Evolutionary conservation across 2,329 filamentous ascomycete species (phyloP).

Genomic region (Venturiaceae sp.): DNA sequence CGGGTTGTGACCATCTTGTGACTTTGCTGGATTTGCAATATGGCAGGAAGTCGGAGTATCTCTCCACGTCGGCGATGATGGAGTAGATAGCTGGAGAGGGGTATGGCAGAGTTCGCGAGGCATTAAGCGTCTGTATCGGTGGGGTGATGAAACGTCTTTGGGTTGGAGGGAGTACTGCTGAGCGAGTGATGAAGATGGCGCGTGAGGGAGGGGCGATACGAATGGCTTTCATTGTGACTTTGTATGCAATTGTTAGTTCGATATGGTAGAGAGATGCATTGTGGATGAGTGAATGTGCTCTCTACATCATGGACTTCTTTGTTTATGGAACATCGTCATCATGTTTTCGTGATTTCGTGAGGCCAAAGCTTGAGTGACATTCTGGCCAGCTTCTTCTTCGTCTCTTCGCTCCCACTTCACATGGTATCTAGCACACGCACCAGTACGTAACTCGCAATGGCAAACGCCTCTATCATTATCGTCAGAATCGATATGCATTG

Average conservation of each 20-base stretch:
- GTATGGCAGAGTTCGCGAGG: slow-evolving; percentile 70
- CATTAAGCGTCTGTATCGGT: slow-evolving; percentile 53
- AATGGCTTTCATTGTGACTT: neutral
- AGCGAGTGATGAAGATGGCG: neutral
- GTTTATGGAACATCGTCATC: neutral
- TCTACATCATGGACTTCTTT: neutral
- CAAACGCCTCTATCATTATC: neutral
- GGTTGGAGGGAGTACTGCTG: slow-evolving; percentile 19
- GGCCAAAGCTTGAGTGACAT: too few species aligned
- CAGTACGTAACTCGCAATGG: neutral
- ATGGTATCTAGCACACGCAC: neutral
- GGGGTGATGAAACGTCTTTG: neutral
- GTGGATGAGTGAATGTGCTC: neutral
- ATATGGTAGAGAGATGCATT: neutral
- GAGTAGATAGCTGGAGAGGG: slow-evolving; percentile 61
- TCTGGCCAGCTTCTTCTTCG: neutral
- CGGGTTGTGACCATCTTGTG: slow-evolving; percentile 50
- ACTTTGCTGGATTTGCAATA: slow-evolving; percentile 75
- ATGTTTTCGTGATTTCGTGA: too few species aligned
- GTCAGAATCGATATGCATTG: neutral
- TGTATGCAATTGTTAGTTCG: neutral
- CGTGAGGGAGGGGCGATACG: neutral
- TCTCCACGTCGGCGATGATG: slow-evolving; percentile 79
- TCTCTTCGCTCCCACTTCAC: neutral
- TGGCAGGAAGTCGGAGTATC: slow-evolving; percentile 80